phyloP scores from a whole-genome alignment of 2,329 filamentous ascomycete species.

The Monilinia laxa region DNA sequence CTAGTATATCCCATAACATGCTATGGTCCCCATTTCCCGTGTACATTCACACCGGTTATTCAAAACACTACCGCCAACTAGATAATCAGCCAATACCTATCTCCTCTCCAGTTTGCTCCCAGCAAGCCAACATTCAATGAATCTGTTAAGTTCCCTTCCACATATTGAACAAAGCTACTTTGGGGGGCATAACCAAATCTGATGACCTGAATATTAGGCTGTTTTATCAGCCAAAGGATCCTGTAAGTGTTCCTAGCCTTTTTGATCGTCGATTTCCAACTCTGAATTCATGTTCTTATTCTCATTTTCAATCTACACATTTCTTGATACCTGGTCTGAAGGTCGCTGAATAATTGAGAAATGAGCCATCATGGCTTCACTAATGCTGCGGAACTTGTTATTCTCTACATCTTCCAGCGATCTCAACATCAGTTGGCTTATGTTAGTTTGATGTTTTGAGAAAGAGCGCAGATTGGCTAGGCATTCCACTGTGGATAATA shows the following conservation, averaged over 20 bases:
- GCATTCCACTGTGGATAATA: not conserved
- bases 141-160: not conserved
- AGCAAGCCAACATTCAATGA: not conserved
- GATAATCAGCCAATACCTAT: no score
- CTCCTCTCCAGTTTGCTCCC: not conserved
- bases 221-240: no score
- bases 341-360: not conserved
- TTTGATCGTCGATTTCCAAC: no score
- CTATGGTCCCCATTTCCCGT: not conserved
- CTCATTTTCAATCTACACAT: not conserved
- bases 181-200: no score
- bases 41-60: not conserved
- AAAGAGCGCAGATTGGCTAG: not conserved
- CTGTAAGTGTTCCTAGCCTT: no score
- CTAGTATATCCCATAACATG: not conserved
- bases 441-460: not conserved
- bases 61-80: not conserved
- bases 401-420: not conserved
- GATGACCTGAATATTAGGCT: not conserved
- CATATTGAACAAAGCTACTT: no score
- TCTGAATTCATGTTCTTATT: not conserved
- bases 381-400: not conserved
- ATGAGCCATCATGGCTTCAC: not conserved
- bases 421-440: not conserved
- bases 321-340: not conserved